Base-by-base conservation (phyloP, 495 filamentous ascomycete genomes). In the Penicillium crystallinum region DNA sequence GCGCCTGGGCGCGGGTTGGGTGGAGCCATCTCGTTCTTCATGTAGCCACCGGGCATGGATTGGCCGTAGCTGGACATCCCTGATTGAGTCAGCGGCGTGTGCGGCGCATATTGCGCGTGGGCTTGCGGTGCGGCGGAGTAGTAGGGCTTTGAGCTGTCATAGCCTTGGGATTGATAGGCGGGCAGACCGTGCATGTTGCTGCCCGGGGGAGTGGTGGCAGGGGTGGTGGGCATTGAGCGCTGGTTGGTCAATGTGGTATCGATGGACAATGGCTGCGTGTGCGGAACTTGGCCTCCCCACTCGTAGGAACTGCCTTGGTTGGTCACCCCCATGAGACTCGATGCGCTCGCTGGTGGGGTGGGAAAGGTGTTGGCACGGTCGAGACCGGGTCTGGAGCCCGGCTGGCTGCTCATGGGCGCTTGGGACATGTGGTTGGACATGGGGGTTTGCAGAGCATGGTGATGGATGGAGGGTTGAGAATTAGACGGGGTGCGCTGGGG, bases 11-110 rank as follows among this genome's bases (percentile, higher is more conserved):
- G 76, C 44, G 75, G 81, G 7, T 89, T 79, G 3, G 91, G 91
- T 8, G 92, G 91, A 0, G 87, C 91, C 91, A 97, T 97, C 45
- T 96, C 91, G 58, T 72, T 88, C 72, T 92, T 96, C 55, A 90
- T 75, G 60, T 96, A 95, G n/a, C 75, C 72, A 53, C 67, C 79
- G n/a, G 75, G 72, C 23, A 83, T 52, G 5, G 76, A 66, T 37
- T 79, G 79, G 1, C 79, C 75, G 63, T 91, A 95, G 4, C 85
- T 74, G 39, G 81, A 75, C 70, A 92, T 84, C n/a, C 82, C 81
- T 41, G 84, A 83, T 23, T 83, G 80, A 6, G 77, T 75, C 45
- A 82, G 72, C 15, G 81, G 80, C 12, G 80, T 77, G 11, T 86
- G 79, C 10, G 84, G 73, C 8, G 81, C 71, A 58, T 95, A 96